These are phyloP conservation scores for Rehmannia glutinosa DNA, from an alignment of 257 asterid species.

Conservation along the genomic window DNA sequence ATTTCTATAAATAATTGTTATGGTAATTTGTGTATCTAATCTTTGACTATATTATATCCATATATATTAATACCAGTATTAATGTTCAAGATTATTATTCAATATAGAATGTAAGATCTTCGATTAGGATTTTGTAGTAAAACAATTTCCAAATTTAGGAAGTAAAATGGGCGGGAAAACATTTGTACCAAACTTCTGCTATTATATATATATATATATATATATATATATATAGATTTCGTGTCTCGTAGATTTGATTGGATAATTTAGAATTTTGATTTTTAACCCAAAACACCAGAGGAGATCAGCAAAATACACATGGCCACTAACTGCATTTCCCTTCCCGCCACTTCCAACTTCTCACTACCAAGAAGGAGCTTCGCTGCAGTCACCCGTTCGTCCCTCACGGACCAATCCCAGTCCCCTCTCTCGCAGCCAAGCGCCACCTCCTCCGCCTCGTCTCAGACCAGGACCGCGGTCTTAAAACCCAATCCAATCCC, in stretches of 20 bases:
- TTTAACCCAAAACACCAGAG: neutral
- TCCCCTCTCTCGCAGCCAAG: conserved; percentile 51
- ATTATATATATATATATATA: too few species aligned
- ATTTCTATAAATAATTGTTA: too few species aligned
- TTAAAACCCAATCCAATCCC: conserved; percentile 70
- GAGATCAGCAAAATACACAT: conserved; percentile 23
- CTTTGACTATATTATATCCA: too few species aligned
- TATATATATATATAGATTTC: too few species aligned
- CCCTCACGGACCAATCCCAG: conserved; percentile 54
- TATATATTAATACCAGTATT: too few species aligned
- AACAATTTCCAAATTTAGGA: too few species aligned
- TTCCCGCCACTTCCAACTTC: conserved; percentile 54
- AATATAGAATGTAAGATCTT: too few species aligned
- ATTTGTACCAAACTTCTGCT: too few species aligned
- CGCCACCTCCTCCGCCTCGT: conserved; percentile 71
- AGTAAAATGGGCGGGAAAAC: too few species aligned
- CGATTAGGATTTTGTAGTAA: too few species aligned
- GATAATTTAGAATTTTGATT: conserved; percentile 4
- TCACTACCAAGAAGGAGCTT: conserved; percentile 10
- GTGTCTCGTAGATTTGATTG: neutral
- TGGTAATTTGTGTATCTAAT: too few species aligned
- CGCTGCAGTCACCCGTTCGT: conserved; percentile 38
- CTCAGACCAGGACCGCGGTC: conserved; percentile 82
- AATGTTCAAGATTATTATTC: too few species aligned
- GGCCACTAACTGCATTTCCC: conserved; percentile 42